Evolutionary conservation across 1,284 basidiomycete genomes (phyloP), one percentile per base, ranked within the genome.

Genomic region (Pseudomicrostroma phylloplanum): DNA sequence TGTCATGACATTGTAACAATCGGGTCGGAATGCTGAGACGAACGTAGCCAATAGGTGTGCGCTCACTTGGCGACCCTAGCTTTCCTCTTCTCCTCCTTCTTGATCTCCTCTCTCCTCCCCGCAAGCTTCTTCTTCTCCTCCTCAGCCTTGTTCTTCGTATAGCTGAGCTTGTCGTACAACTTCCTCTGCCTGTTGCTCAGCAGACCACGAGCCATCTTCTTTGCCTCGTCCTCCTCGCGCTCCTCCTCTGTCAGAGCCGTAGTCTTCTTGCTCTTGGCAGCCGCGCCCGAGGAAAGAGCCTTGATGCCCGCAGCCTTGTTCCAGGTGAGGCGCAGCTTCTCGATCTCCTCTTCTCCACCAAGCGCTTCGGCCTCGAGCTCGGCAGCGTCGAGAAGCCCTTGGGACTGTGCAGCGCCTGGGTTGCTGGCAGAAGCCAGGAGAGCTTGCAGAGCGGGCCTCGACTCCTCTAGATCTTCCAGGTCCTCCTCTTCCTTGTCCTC

Each of bases 141-240:
- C 41, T 85, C 83, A 26, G 84, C 83, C 66, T 87, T 87, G 81
- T 90, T 91, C 79, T 93, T 86, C 66, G 88, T 87, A 80, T 91
- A 87, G 82, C 92, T 91, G 86, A 97, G 89, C 82, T 90, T 90
- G 81, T 94, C 91, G 82, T 96, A 97, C 73, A 98, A 81, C 82
- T 96, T 96, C 74, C 88, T 86, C 82, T 96, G 90, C 82, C 90
- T 93, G 82, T 93, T 96, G 82, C 90, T 94, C 87, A 98, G 88
- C 86, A 98, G 86, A 87, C 96, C 96, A 84, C 94, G 96, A 81
- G 92, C 90, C 88, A 96, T 79, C 57, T 76, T 69, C 55, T 68
- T 68, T 54, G 77, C 77, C 64, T 79, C 91, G 76, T 94, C 89
- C 78, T 88, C 84, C 79, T 96, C 92, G 15, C 81, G 83, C 36